These are phyloP conservation scores for Cenchrus fungigraminus DNA, from an alignment of 176 grass and related monocot species.

Conservation along the genomic window DNA sequence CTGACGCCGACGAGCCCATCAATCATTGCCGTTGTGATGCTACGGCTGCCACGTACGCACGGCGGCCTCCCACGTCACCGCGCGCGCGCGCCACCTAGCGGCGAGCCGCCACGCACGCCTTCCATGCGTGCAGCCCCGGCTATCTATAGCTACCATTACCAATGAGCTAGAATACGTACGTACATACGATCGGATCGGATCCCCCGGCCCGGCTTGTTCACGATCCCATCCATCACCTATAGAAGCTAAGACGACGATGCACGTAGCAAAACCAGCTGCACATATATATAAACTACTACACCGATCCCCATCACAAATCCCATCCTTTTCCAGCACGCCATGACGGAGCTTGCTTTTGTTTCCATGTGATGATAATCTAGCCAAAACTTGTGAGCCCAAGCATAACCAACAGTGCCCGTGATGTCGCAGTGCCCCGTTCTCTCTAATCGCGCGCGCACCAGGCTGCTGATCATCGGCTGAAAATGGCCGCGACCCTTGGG, in stretches of 20 bases:
- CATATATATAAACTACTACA: background rate
- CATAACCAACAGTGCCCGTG: background rate
- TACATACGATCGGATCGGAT: background rate
- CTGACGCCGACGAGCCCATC: background rate
- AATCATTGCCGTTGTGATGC: slow-evolving; percentile 19
- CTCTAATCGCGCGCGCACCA: background rate
- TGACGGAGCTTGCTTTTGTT: background rate
- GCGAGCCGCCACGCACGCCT: background rate
- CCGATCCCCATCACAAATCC: background rate
- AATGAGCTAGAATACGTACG: too few relatives aligned
- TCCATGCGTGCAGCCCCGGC: background rate
- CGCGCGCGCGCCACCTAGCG: background rate
- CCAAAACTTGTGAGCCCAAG: background rate
- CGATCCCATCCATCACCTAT: too few relatives aligned
- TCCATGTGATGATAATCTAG: background rate
- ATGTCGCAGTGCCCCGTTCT: background rate
- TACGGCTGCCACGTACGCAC: slow-evolving; percentile 2
- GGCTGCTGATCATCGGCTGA: background rate
- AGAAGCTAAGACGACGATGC: background rate
- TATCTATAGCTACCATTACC: background rate
- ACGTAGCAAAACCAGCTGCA: background rate
- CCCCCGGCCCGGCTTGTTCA: background rate
- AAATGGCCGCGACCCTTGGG: background rate
- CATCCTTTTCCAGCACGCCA: background rate
- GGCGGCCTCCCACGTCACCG: background rate